Evolutionary conservation across 2,329 filamentous ascomycete species (phyloP), one percentile per base, ranked within the genome.

Genomic region (Claviceps humidiphila): DNA sequence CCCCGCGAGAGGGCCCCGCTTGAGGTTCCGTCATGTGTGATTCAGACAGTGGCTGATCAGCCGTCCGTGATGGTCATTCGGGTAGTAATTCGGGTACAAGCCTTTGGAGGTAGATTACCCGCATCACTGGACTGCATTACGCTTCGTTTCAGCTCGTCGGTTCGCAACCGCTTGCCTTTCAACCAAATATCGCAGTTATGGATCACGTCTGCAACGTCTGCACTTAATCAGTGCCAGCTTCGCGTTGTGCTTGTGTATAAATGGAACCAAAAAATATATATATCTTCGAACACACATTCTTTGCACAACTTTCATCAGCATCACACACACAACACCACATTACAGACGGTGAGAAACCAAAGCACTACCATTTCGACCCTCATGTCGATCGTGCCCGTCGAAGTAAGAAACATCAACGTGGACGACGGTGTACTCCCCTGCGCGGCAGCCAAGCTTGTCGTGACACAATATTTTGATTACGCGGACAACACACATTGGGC

Each of bases 371-470:
- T n/a, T 39, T 7, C 8, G 13, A 13, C 20, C 50, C 57, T 52
- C 44, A 61, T 61, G 59, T 54, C 59, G 51, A 40, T 53, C 16
- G 45, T 51, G 41, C 53, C 55, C 17, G 53, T 42, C 9, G 44
- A 56, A 24, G 49, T 51, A 13, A 59, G 58, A 55, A 66, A 59
- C 44, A 62, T 63, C n/a, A 56, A 61, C 47, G 57, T 62, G 38
- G 61, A 59, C 44, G 52, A 58, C 48, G 61, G 58, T 42, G 58
- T 64, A 42, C 63, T 77, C 17, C 74, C 74, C 2, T 59, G 62
- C 45, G 71, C 74, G 2, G 74, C 74, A 13, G 68, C 66, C 2
- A 73, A 71, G 54, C 65, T 75, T 30, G 57, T 72, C 56, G 65
- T 76, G 49, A 73, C 69, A 17, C 73, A 75, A 57, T 63, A 70